Conservation (phyloP, 306 rosid species). For the Cucumis sativus region DNA sequence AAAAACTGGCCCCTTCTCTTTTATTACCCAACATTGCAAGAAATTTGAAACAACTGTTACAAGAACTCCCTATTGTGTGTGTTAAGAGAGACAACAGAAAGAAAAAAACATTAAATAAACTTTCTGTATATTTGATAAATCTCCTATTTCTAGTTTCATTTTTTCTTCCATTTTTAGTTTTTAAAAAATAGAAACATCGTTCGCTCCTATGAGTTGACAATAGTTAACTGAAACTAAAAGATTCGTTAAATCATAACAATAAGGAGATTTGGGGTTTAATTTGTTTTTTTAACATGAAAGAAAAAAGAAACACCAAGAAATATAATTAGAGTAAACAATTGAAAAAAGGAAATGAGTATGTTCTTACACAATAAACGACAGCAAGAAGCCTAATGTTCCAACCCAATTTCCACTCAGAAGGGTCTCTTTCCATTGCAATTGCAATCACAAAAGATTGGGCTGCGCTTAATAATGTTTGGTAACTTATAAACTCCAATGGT, state of each 20-base stretch:
- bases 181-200: too few relatives aligned
- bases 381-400: conserved; percentile 63
- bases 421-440: conserved; percentile 49
- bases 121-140: too few relatives aligned
- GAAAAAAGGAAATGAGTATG: not conserved
- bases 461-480: conserved; percentile 48
- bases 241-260: too few relatives aligned
- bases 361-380: conserved; percentile 51
- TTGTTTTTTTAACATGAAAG: too few relatives aligned
- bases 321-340: not conserved
- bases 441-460: conserved; percentile 56
- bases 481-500: conserved; percentile 52
- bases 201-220: too few relatives aligned
- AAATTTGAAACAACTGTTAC: not conserved
- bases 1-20: conserved; percentile 12
- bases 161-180: too few relatives aligned
- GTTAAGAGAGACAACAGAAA: not conserved
- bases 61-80: not conserved
- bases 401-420: conserved; percentile 63
- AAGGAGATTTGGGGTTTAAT: not conserved
- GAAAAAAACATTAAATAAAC: not conserved
- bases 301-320: not conserved
- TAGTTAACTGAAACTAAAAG: too few relatives aligned
- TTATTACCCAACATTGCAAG: conserved; percentile 4
- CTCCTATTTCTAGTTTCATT: too few relatives aligned